A percentile compares a stretch with the other conserved stretches of the same genome.
These are phyloP conservation scores for Piloderma croceum DNA, from an alignment of 768 basidiomycete species.

Conservation along the genomic window DNA sequence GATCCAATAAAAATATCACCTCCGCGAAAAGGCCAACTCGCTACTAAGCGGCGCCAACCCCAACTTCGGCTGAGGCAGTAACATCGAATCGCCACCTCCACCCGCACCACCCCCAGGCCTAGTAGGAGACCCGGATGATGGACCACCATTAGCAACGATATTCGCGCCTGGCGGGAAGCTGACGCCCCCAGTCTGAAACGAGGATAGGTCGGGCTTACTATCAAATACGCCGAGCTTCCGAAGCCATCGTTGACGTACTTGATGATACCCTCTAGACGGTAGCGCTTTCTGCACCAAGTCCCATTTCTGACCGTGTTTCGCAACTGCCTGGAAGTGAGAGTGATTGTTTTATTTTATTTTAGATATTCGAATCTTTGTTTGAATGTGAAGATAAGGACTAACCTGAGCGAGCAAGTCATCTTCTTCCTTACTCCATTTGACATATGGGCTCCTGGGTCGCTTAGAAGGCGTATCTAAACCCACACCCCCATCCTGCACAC, in stretches of 20 bases:
- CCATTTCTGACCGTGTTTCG: conserved; percentile 35
- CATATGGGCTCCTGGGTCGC: conserved; percentile 34
- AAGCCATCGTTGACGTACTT: conserved; percentile 40
- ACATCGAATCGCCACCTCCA: no score
- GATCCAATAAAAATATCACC: no score
- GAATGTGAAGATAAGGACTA: conserved; percentile 1
- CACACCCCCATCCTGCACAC: conserved; percentile 27
- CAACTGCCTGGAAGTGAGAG: conserved; percentile 26
- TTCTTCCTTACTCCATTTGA: conserved; percentile 40
- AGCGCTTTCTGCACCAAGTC: conserved; percentile 37
- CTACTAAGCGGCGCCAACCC: conserved; percentile 35
- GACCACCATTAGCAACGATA: background rate
- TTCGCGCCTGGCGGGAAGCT: conserved; percentile 6
- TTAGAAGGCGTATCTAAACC: conserved; percentile 18
- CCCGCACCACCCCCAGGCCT: no score
- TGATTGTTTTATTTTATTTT: background rate
- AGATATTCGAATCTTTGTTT: background rate
- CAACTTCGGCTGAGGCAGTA: conserved; percentile 33
- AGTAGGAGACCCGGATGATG: conserved; percentile 19
- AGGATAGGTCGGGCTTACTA: conserved; percentile 29
- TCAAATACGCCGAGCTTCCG: conserved; percentile 38
- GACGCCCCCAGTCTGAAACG: conserved; percentile 24
- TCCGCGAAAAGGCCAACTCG: conserved; percentile 26
- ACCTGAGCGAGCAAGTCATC: conserved; percentile 37
- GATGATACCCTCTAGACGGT: conserved; percentile 36